A percentile compares a stretch with the other conserved stretches of the same genome.
Evolutionary conservation across 2,329 filamentous ascomycete genomes (phyloP).

Genomic region (Pseudofabraea citricarpa): DNA sequence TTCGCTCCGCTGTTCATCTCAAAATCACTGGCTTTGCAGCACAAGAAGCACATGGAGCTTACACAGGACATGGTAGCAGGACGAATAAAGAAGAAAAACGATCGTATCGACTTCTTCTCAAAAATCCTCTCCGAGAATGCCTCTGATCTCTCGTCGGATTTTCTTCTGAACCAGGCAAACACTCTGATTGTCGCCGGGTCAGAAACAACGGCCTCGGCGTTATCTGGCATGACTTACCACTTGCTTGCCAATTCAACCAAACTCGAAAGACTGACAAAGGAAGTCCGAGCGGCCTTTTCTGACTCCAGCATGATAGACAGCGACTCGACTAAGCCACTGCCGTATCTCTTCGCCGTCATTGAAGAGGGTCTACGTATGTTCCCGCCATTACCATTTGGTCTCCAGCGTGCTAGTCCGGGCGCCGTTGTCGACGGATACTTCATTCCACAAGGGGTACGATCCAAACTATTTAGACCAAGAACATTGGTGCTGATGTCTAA

Average conservation of each 20-base stretch:
- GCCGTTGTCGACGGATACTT: not conserved
- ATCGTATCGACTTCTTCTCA: not conserved
- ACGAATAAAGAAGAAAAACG: not conserved
- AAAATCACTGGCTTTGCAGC: not conserved
- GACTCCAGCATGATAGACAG: constrained; percentile 10
- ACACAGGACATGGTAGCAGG: not conserved
- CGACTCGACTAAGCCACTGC: not conserved
- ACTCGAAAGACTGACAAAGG: constrained; percentile 31
- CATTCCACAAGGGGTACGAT: not conserved
- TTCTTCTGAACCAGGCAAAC: not conserved
- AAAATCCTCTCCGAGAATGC: not conserved
- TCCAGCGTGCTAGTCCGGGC: not conserved
- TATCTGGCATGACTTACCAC: constrained; percentile 29
- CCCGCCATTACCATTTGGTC: not conserved
- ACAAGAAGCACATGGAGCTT: not conserved
- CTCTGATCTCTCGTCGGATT: not conserved
- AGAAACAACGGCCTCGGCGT: constrained; percentile 32
- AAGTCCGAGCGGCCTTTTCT: constrained; percentile 34
- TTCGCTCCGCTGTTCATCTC: not conserved
- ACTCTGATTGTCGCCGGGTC: constrained; percentile 28
- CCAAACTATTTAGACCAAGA: no score
- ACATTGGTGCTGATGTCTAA: not conserved
- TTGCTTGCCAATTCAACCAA: constrained; percentile 11
- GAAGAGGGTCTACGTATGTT: constrained; percentile 1
- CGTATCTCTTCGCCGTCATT: constrained; percentile 1